Evolutionary conservation across 129 eudicot species (phyloP), one percentile per base, ranked within the genome.

Genomic region (Sambucus nigra): DNA sequence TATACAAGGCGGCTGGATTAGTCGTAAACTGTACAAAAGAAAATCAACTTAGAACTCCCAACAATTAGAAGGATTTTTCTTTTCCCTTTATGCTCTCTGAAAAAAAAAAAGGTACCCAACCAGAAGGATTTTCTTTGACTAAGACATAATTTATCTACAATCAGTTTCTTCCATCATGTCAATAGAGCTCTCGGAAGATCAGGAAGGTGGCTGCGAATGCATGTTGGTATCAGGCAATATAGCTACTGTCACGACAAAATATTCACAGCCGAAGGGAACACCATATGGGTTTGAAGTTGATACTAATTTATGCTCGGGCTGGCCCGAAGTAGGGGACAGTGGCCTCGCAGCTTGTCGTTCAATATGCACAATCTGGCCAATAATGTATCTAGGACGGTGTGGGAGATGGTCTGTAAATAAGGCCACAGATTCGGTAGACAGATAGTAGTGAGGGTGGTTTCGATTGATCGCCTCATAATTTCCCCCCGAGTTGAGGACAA

Each of bases 81-180:
- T n/a, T n/a, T n/a, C n/a, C n/a, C n/a, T n/a, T n/a, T n/a, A n/a
- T n/a, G n/a, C n/a, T n/a, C n/a, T n/a, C n/a, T n/a, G n/a, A n/a
- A n/a, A n/a, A n/a, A n/a, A n/a, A n/a, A n/a, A n/a, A n/a, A n/a
- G n/a, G n/a, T n/a, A n/a, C n/a, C n/a, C n/a, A n/a, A n/a, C n/a
- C n/a, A n/a, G n/a, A n/a, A n/a, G n/a, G n/a, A n/a, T n/a, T n/a
- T n/a, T n/a, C n/a, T n/a, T n/a, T n/a, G n/a, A n/a, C n/a, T n/a
- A n/a, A n/a, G n/a, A n/a, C n/a, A n/a, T n/a, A n/a, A n/a, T 47
- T 56, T 71, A 80, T 86, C 31, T 75, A 78, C 89, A 85, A 64
- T 85, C 72, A 14, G 21, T 32, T 72, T 83, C 99, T 91, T 86
- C 99, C 99, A 82, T 91, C 99, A 86, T 71, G 57, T 84, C 97